Base-by-base conservation (phyloP, 2,329 filamentous ascomycete genomes). In the Talaromyces sp. region DNA sequence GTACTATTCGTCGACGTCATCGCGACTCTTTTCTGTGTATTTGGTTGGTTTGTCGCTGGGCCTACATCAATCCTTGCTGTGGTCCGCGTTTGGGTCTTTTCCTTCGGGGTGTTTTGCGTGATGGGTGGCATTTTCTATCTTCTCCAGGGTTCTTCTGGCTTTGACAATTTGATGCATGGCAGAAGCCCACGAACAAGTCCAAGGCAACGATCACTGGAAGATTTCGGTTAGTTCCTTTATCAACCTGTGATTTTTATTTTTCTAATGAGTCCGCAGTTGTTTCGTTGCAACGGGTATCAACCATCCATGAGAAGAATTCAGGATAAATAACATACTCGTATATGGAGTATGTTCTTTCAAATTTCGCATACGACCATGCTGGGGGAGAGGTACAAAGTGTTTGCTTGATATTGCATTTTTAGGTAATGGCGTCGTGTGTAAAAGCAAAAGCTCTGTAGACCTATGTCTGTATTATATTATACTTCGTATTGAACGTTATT, bases 91-190 rank as follows among this genome's bases (percentile, higher is more conserved):
- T 96, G 92, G 91, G 87, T 95, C 73, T 95, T 93, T 84, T 93
- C 92, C 17, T 92, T 96, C 76, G 93, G 92, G 77, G 85, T 96
- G 74, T 95, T 96, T 84, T 92, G 89, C 77, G 85, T 93, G 75
- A 88, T 94, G 86, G 90, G 88, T 73, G 88, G 87, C 77, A 79
- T 89, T 19, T 91, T 91, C 82, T 93, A 93, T 83, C 85, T 95
- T 73, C 86, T 96, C 75, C 89, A 94, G 78, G 90, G 90, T 77
- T 92, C 88, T 73, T 80, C 86, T 68, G 89, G 89, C 68, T 96
- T 96, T 79, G 91, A 96, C 81, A 94, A 95, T 83, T 84, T 96
- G 69, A 95, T 96, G 90, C 92, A 96, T 82, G 91, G 92, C 76
- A 93, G 93, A 84, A 90, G 88, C 68, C 87, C 87, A 70, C 92